Evolutionary conservation across 2,329 filamentous ascomycete species (phyloP).

Genomic region (Apiospora hydei): DNA sequence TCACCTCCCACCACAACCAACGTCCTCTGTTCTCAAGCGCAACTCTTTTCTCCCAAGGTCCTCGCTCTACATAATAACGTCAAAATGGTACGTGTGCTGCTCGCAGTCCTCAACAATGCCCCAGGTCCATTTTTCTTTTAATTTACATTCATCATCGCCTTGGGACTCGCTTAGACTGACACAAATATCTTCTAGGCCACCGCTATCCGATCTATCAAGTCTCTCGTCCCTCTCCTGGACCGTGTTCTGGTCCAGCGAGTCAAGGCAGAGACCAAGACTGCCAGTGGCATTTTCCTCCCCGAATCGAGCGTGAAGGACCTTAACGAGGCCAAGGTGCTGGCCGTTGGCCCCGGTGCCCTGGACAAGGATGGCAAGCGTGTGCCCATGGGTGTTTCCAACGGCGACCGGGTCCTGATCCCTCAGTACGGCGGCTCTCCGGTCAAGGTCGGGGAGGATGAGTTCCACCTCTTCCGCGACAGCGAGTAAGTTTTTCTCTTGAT

Average conservation of each 20-base stretch:
- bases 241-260: slow-evolving; percentile 97
- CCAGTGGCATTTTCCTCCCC: slow-evolving; percentile 95
- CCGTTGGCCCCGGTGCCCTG: slow-evolving; percentile 87
- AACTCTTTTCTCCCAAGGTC: background rate
- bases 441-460: slow-evolving; percentile 98
- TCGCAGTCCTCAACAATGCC: background rate
- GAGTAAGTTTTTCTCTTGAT: slow-evolving; percentile 75
- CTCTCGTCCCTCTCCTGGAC: slow-evolving; percentile 94
- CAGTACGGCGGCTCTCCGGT: slow-evolving; percentile 93
- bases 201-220: slow-evolving; percentile 93
- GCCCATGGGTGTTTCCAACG: slow-evolving; percentile 79
- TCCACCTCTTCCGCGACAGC: slow-evolving; percentile 93
- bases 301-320: slow-evolving; percentile 97
- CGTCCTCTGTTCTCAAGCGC: background rate
- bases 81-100: slow-evolving; percentile 38
- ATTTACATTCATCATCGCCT: background rate
- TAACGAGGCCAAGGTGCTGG: slow-evolving; percentile 96
- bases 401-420: slow-evolving; percentile 95
- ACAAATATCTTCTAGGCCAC: slow-evolving; percentile 56
- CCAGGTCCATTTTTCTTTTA: slow-evolving; percentile 20
- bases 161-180: background rate
- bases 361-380: slow-evolving; percentile 91
- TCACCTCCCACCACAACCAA: background rate
- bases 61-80: background rate
- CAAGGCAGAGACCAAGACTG: slow-evolving; percentile 97